Percentiles rank a stretch among this genome's conserved stretches.
phyloP scores from a whole-genome alignment of 495 filamentous ascomycete genomes.

The Podospora anserina region DNA sequence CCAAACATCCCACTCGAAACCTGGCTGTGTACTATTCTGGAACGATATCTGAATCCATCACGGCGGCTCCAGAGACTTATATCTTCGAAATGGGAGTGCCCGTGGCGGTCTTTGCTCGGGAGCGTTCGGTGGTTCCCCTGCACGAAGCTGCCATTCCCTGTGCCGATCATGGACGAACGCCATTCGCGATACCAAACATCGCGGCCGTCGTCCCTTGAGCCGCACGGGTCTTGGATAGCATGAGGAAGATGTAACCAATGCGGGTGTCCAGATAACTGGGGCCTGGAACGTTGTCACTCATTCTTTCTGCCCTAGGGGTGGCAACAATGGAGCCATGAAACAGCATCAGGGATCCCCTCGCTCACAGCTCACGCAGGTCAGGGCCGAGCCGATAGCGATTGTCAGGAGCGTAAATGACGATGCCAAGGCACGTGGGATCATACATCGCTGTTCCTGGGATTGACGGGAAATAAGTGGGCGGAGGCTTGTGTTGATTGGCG shows the following conservation, averaged over 20 bases:
- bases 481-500: constrained; percentile 13
- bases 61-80: constrained; percentile 15
- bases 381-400: not conserved
- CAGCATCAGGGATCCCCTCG: not conserved
- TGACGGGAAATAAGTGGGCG: constrained; percentile 11
- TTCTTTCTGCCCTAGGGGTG: constrained; percentile 14
- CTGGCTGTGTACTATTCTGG: not conserved
- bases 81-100: constrained; percentile 5
- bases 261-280: constrained; percentile 9
- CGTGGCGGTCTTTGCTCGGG: constrained; percentile 14
- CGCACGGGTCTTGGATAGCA: not conserved
- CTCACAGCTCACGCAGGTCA: constrained; percentile 4
- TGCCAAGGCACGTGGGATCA: not conserved
- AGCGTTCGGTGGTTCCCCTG: constrained; percentile 14
- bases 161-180: constrained; percentile 14
- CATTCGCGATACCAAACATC: constrained; percentile 13
- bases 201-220: not conserved
- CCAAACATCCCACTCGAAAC: constrained; percentile 1
- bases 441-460: constrained; percentile 7
- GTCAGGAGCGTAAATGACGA: constrained; percentile 1
- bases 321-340: constrained; percentile 21
- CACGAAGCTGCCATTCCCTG: constrained; percentile 8
- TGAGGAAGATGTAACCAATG: constrained; percentile 15
- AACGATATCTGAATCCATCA: not conserved
- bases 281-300: not conserved